phyloP scores from a whole-genome alignment of 176 grass and related monocot genomes.

The Ampelocalamus luodianensis region DNA sequence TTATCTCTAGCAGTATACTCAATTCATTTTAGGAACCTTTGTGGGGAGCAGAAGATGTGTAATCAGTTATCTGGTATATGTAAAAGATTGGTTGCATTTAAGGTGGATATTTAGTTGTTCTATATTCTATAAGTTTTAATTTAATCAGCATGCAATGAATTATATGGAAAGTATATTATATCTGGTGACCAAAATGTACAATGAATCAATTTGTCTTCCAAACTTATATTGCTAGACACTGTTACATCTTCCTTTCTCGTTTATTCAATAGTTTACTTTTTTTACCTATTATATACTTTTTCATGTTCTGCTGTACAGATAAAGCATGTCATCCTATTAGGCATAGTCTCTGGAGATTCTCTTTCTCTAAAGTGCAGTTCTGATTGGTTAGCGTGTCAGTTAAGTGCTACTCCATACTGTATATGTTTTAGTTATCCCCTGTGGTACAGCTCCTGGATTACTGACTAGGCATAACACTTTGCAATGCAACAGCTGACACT shows the following conservation, averaged over 20 bases:
- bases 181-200: constrained; percentile 19
- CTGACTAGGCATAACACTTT: not conserved
- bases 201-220: not conserved
- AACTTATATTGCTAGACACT: not conserved
- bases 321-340: not conserved
- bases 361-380: not conserved
- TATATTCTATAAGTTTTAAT: constrained; percentile 41
- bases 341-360: not conserved
- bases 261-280: not conserved
- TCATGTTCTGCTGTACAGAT: not conserved
- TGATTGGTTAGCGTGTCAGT: not conserved
- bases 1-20: constrained; percentile 44
- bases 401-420: not conserved
- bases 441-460: not conserved
- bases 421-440: not conserved
- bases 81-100: constrained; percentile 54
- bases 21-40: constrained; percentile 53
- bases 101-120: constrained; percentile 34
- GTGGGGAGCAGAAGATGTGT: constrained; percentile 39
- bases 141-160: constrained; percentile 26
- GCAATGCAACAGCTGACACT: not conserved
- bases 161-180: constrained; percentile 28
- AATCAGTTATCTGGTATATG: constrained; percentile 48
- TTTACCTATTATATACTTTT: not conserved
- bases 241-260: not conserved